Percentiles rank a stretch among this genome's conserved stretches.
phyloP scores from a whole-genome alignment of 2,329 filamentous ascomycete genomes.

The Ascochyta koolunga region DNA sequence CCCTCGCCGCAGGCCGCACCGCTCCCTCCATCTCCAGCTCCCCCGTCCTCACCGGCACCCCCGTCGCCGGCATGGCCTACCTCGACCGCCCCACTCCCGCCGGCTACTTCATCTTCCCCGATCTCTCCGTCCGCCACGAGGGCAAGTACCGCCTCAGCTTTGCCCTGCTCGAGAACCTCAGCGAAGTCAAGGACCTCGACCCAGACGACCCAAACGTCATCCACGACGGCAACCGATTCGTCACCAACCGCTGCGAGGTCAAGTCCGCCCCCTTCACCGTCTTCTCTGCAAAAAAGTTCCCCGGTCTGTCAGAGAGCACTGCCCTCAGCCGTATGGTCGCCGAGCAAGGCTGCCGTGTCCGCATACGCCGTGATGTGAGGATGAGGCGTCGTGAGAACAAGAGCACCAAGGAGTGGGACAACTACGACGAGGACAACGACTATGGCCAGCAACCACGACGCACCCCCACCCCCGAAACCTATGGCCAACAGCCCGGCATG shows the following conservation, averaged over 20 bases:
- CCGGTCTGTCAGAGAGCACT: constrained; percentile 89
- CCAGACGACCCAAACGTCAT: constrained; percentile 54
- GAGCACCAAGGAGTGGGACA: constrained; percentile 69
- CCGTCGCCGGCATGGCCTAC: constrained; percentile 94
- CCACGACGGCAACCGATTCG: constrained; percentile 57
- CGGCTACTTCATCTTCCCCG: constrained; percentile 97
- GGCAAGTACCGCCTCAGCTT: constrained; percentile 91
- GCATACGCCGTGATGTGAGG: constrained; percentile 90
- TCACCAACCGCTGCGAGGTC: constrained; percentile 87
- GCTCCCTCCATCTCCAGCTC: constrained; percentile 68
- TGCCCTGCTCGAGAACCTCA: constrained; percentile 91
- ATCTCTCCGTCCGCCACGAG: constrained; percentile 93
- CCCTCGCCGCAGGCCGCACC: constrained; percentile 81
- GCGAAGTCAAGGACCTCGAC: constrained; percentile 81
- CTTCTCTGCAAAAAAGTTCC: constrained; percentile 98
- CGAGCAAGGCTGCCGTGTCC: constrained; percentile 94
- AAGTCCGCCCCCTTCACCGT: constrained; percentile 87
- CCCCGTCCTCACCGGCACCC: constrained; percentile 90
- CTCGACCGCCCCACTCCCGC: constrained; percentile 79
- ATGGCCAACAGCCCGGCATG: constrained; percentile 49
- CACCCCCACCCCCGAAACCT: constrained; percentile 58
- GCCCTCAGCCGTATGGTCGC: constrained; percentile 86
- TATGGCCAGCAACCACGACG: constrained; percentile 56
- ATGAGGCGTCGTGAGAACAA: constrained; percentile 86
- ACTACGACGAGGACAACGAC: constrained; percentile 61